phyloP scores from a whole-genome alignment of 805 yeast species.

The Pichia phayaonensis region DNA sequence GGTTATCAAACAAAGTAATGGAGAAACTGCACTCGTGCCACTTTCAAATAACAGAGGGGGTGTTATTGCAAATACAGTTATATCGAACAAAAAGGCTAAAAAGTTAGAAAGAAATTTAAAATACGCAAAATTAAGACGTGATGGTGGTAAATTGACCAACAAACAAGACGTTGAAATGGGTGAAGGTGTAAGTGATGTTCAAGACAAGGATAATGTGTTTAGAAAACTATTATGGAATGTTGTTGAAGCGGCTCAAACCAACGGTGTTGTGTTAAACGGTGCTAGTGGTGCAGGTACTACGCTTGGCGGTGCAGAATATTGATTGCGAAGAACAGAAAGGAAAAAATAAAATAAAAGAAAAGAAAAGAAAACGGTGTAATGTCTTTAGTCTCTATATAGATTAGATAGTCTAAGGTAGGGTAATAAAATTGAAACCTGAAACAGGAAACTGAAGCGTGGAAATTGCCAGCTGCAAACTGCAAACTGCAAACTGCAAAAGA shows the following conservation, averaged over 20 bases:
- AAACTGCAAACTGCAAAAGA: too few species aligned
- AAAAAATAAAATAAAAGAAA: neutral
- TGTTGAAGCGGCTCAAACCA: slow-evolving; percentile 45
- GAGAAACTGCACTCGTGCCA: slow-evolving; percentile 34
- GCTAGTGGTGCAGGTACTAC: slow-evolving; percentile 71
- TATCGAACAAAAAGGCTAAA: slow-evolving; percentile 71
- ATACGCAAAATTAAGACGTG: slow-evolving; percentile 51
- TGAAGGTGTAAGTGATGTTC: slow-evolving; percentile 15
- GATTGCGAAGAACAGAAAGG: neutral
- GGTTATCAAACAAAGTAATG: slow-evolving; percentile 7
- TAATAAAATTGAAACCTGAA: too few species aligned
- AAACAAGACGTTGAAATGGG: slow-evolving; percentile 43
- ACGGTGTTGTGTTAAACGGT: slow-evolving; percentile 28
- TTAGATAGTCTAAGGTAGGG: too few species aligned
- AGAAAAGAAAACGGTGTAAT: too few species aligned
- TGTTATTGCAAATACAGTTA: slow-evolving; percentile 44
- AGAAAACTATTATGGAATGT: slow-evolving; percentile 67
- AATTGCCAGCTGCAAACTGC: too few species aligned
- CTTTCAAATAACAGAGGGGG: slow-evolving; percentile 30
- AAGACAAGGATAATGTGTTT: slow-evolving; percentile 29
- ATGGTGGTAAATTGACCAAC: slow-evolving; percentile 24
- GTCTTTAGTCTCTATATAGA: too few species aligned
- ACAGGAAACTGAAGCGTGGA: too few species aligned
- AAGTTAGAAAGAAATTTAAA: slow-evolving; percentile 74
- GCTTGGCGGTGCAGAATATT: slow-evolving; percentile 32